A percentile compares a stretch with the other conserved stretches of the same genome.
Conservation (phyloP, 2,329 filamentous ascomycete species). For the Talaromyces piceae region DNA sequence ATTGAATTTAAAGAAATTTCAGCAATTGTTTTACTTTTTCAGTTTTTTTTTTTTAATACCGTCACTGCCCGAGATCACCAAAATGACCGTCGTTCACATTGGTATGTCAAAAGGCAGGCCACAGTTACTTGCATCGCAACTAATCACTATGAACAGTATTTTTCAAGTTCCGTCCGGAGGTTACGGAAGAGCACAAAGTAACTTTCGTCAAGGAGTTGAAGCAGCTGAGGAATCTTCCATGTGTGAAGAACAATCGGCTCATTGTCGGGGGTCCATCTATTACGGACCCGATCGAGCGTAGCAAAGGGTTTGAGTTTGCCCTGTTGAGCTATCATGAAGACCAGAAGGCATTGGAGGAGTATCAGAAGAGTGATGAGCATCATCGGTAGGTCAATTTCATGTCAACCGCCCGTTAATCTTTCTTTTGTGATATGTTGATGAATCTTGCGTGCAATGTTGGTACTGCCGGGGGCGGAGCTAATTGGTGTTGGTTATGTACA, state of each 20-base stretch:
- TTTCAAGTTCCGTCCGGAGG: slow-evolving; percentile 43
- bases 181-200: slow-evolving; percentile 36
- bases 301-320: slow-evolving; percentile 47
- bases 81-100: slow-evolving; percentile 7
- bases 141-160: slow-evolving; percentile 31
- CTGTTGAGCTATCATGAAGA: slow-evolving; percentile 47
- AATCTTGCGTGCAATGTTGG: background rate
- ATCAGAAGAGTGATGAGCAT: slow-evolving; percentile 49
- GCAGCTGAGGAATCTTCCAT: slow-evolving; percentile 42
- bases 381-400: slow-evolving; percentile 39
- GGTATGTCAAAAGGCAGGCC: background rate
- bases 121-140: background rate
- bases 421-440: background rate
- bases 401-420: no score
- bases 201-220: slow-evolving; percentile 43
- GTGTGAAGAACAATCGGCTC: slow-evolving; percentile 43
- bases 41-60: background rate
- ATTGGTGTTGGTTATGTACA: slow-evolving; percentile 16
- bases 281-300: slow-evolving; percentile 45
- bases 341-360: slow-evolving; percentile 40
- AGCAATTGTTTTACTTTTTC: background rate
- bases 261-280: slow-evolving; percentile 48
- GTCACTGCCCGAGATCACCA: background rate
- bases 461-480: background rate
- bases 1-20: no score